Conservation (phyloP, 768 basidiomycete genomes). For the Boletus barrowsii region DNA sequence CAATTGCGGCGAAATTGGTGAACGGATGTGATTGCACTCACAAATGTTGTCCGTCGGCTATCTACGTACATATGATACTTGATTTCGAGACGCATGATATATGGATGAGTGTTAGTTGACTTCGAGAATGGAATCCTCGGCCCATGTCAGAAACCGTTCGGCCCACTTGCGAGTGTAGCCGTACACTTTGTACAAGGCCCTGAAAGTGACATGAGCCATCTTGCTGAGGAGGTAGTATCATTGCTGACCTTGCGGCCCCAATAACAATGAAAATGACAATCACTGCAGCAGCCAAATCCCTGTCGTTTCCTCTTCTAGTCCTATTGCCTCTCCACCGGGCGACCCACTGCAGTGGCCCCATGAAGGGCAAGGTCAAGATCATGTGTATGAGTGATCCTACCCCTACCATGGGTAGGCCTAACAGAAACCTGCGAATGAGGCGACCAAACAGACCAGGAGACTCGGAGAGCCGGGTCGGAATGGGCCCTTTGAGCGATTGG, state of each 20-base stretch:
- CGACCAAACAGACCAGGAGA: conserved; percentile 49
- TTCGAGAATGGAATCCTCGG: conserved; percentile 80
- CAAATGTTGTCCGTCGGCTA: conserved; percentile 2
- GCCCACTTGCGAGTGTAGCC: conserved; percentile 55
- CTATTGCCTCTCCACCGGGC: conserved; percentile 61
- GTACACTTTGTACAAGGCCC: conserved; percentile 72
- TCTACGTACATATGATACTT: conserved; percentile 11
- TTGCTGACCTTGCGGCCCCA: conserved; percentile 58
- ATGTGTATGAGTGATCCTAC: conserved; percentile 74
- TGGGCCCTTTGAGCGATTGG: conserved; percentile 14
- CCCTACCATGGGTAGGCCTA: conserved; percentile 77
- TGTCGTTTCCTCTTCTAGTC: conserved; percentile 49
- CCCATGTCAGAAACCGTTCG: conserved; percentile 60
- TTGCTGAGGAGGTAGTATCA: neutral
- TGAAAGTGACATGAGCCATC: conserved; percentile 28
- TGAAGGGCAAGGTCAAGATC: conserved; percentile 59
- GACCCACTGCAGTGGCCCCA: conserved; percentile 68
- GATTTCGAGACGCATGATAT: conserved; percentile 8
- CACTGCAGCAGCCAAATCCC: conserved; percentile 65
- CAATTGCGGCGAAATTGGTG: conserved; percentile 72
- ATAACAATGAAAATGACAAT: conserved; percentile 57
- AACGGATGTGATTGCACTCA: conserved; percentile 18
- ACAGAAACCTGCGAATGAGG: conserved; percentile 66
- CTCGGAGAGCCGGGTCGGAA: conserved; percentile 21
- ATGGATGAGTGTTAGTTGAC: conserved; percentile 43